Conservation (phyloP, 768 basidiomycete species). For the Vishniacozyma victoriae region DNA sequence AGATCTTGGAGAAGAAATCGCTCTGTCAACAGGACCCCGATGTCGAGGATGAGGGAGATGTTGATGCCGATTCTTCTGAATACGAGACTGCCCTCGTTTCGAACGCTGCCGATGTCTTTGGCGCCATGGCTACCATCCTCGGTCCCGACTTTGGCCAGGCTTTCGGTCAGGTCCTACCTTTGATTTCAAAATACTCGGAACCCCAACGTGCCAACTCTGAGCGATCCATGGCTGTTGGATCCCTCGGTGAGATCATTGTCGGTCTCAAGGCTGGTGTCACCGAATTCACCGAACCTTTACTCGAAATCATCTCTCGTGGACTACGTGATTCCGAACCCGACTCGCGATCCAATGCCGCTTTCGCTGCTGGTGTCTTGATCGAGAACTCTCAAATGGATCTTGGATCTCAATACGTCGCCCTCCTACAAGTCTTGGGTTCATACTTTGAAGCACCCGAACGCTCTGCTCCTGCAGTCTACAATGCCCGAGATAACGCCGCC, state of each 20-base stretch:
- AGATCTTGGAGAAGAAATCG: constrained; percentile 88
- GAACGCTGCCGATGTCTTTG: constrained; percentile 88
- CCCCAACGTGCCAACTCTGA: constrained; percentile 82
- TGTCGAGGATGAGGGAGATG: constrained; percentile 78
- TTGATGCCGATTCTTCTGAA: constrained; percentile 64
- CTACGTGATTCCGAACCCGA: constrained; percentile 81
- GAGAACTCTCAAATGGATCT: constrained; percentile 79
- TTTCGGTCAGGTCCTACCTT: constrained; percentile 79
- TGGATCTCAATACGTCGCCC: constrained; percentile 66
- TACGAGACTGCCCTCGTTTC: constrained; percentile 94
- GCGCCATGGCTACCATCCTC: constrained; percentile 76
- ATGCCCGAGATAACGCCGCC: constrained; percentile 93
- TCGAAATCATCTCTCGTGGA: constrained; percentile 77
- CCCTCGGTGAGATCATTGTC: constrained; percentile 88
- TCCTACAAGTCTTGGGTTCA: constrained; percentile 73
- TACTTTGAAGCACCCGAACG: constrained; percentile 66
- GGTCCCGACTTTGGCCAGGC: constrained; percentile 75
- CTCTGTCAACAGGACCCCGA: constrained; percentile 95
- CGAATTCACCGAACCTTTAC: constrained; percentile 67
- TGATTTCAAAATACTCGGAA: constrained; percentile 87
- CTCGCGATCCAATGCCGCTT: constrained; percentile 92
- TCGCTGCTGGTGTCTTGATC: constrained; percentile 83
- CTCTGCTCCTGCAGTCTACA: constrained; percentile 61
- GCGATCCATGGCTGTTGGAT: constrained; percentile 86
- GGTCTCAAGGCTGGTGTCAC: constrained; percentile 85